Evolutionary conservation across 2,329 filamentous ascomycete genomes (phyloP).

Genomic region (Fusarium sp.): DNA sequence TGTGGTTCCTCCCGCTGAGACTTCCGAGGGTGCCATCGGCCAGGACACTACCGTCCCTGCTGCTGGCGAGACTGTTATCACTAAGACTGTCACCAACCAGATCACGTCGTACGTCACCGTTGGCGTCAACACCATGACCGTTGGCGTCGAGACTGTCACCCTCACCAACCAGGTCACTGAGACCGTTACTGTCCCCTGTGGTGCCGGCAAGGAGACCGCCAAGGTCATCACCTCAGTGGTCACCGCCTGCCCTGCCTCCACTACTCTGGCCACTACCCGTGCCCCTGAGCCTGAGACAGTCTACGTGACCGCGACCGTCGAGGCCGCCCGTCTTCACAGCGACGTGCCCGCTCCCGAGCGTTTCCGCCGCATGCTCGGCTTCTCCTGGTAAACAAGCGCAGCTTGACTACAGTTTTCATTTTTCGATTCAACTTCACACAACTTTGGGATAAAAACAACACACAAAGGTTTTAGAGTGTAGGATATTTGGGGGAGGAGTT

Average conservation of each 20-base stretch:
- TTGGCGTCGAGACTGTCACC: constrained; percentile 32
- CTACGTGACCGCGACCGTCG: constrained; percentile 41
- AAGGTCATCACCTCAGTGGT: constrained; percentile 34
- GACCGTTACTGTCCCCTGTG: constrained; percentile 23
- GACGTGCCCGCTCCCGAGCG: constrained; percentile 21
- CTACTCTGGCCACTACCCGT: constrained; percentile 40
- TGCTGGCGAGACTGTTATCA: constrained; percentile 31
- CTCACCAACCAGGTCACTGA: constrained; percentile 33
- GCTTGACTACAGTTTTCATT: constrained; percentile 1
- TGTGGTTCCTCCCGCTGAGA: constrained; percentile 1
- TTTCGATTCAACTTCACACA: constrained; percentile 13
- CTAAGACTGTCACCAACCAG: constrained; percentile 34
- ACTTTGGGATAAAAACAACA: constrained; percentile 3
- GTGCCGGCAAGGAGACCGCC: constrained; percentile 13
- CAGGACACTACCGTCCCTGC: constrained; percentile 13
- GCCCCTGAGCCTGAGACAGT: constrained; percentile 40
- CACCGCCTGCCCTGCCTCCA: constrained; percentile 34
- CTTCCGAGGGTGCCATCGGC: constrained; percentile 14
- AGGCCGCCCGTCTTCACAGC: constrained; percentile 21
- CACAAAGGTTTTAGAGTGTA: constrained; percentile 4
- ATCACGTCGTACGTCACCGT: constrained; percentile 31
- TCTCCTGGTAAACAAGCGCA: constrained; percentile 24
- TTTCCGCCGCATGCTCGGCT: constrained; percentile 38
- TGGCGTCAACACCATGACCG: constrained; percentile 19
- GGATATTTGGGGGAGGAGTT: constrained; percentile 10